Evolutionary conservation across 805 yeast species (phyloP), one percentile per base, ranked within the genome.

Genomic region (Candida wancherniae): DNA sequence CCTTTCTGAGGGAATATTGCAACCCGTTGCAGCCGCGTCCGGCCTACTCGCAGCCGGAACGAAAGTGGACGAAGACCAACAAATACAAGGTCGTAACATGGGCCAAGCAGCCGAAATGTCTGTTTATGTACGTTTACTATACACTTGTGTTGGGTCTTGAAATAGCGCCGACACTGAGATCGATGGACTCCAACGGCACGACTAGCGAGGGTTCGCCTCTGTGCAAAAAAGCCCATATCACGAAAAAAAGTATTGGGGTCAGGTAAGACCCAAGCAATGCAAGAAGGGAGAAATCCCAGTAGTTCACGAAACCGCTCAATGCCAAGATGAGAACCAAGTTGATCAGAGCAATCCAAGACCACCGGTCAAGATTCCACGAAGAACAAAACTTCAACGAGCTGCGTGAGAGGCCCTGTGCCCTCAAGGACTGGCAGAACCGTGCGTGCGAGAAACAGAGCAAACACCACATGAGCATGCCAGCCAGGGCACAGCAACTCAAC

Each of bases 401-500:
- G 13, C 35, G 19, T 8, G 35, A 9, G 15, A 29, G 19, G 5
- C 42, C 42, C 15, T 37, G 39, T 5, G 23, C 28, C 18, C 12
- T 15, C 15, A 39, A 30, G 3, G 42, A 45, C 26, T 23, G 32
- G 16, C 34, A 28, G 14, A 40, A 51, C 10, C 49, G 39, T 5
- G 43, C 19, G 31, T 51, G 49, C 15, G 48, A 37, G 2, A 42
- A 18, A 21, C 48, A 39, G 10, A 50, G 39, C 13, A 45, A 46
- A 14, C 45, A 33, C 59, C 59, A 54, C 56, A 53, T 50, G 17
- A 53, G 37, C 34, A 54, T 37, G 12, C 58, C 58, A 1, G 56
- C 51, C 27, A 48, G 44, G 1, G 58, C 48, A 28, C 53, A 48
- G 30, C 53, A 31, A 9, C 48, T 46, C 11, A 50, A 32, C 17